A percentile compares a stretch with the other conserved stretches of the same genome.
Conservation (phyloP, 2,329 filamentous ascomycete species). For the Trichocomaceae sp. region DNA sequence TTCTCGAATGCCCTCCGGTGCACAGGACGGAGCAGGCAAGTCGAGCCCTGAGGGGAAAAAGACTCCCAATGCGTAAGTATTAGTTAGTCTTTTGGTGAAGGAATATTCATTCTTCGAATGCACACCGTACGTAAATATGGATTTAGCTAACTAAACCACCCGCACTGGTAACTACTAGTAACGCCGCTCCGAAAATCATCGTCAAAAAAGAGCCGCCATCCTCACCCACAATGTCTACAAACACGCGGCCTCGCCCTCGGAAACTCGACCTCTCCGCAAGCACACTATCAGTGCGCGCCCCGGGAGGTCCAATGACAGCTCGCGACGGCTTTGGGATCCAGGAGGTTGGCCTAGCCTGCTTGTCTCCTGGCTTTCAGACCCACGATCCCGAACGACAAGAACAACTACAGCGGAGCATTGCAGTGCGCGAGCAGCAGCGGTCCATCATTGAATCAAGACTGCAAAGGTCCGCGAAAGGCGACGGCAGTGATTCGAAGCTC, state of each 20-base stretch:
- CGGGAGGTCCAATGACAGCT: slow-evolving; percentile 62
- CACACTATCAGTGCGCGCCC: slow-evolving; percentile 58
- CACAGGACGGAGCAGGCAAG: slow-evolving; percentile 30
- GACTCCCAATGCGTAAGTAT: slow-evolving; percentile 44
- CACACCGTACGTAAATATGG: neutral
- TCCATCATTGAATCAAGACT: slow-evolving; percentile 88
- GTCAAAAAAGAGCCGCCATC: slow-evolving; percentile 90
- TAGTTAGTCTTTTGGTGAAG: no score
- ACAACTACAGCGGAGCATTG: slow-evolving; percentile 88
- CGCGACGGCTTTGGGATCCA: slow-evolving; percentile 72
- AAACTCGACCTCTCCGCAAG: slow-evolving; percentile 43
- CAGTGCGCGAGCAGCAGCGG: slow-evolving; percentile 86
- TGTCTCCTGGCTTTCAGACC: slow-evolving; percentile 92
- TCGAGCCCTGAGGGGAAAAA: slow-evolving; percentile 33
- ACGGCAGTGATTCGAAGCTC: slow-evolving; percentile 56
- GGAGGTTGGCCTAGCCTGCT: slow-evolving; percentile 85
- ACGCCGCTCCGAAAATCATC: slow-evolving; percentile 64
- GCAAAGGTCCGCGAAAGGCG: slow-evolving; percentile 79
- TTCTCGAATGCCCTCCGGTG: slow-evolving; percentile 25
- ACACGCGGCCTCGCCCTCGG: slow-evolving; percentile 48
- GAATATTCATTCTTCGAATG: neutral
- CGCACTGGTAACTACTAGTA: slow-evolving; percentile 40
- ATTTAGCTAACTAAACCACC: slow-evolving; percentile 15
- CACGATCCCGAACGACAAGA: slow-evolving; percentile 96
- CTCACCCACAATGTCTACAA: slow-evolving; percentile 67